phyloP scores from a whole-genome alignment of 768 basidiomycete genomes.

The Cyclocybe cylindracea region DNA sequence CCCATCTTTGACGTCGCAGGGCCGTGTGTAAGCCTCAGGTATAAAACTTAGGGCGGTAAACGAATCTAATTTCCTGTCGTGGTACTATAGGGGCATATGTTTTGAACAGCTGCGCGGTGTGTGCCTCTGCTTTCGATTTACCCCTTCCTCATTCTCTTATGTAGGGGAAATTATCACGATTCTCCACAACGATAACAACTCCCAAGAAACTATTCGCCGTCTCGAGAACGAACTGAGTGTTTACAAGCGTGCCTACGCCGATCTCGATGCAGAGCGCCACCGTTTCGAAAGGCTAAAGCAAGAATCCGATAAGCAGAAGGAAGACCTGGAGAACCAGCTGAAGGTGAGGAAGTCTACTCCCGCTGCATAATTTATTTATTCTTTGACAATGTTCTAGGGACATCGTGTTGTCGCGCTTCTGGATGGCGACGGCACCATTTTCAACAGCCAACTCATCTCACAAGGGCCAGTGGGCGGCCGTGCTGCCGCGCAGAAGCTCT shows the following conservation, averaged over 20 bases:
- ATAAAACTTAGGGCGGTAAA: not conserved
- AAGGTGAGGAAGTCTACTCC: conserved; percentile 26
- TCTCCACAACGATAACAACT: conserved; percentile 29
- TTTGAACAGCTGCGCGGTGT: conserved; percentile 41
- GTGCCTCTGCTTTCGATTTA: not conserved
- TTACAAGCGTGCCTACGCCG: conserved; percentile 43
- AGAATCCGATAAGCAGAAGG: conserved; percentile 38
- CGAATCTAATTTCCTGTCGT: not conserved
- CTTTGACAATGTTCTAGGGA: conserved; percentile 28
- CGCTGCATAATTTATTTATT: not conserved
- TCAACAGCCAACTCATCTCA: conserved; percentile 50
- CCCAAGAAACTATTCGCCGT: conserved; percentile 30
- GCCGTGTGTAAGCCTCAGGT: conserved; percentile 8
- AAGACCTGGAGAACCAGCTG: conserved; percentile 39
- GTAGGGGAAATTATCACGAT: conserved; percentile 41
- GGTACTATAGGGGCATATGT: conserved; percentile 19
- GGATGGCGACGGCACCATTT: conserved; percentile 70
- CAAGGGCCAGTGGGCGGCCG: conserved; percentile 62
- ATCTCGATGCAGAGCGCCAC: conserved; percentile 35
- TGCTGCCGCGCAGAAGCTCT: conserved; percentile 50
- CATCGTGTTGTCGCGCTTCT: conserved; percentile 52
- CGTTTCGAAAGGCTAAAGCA: conserved; percentile 32
- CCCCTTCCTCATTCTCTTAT: not conserved
- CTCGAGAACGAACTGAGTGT: conserved; percentile 43
- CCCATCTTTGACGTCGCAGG: not conserved